phyloP scores from a whole-genome alignment of 805 yeast species.

The Myxozyma neglecta region DNA sequence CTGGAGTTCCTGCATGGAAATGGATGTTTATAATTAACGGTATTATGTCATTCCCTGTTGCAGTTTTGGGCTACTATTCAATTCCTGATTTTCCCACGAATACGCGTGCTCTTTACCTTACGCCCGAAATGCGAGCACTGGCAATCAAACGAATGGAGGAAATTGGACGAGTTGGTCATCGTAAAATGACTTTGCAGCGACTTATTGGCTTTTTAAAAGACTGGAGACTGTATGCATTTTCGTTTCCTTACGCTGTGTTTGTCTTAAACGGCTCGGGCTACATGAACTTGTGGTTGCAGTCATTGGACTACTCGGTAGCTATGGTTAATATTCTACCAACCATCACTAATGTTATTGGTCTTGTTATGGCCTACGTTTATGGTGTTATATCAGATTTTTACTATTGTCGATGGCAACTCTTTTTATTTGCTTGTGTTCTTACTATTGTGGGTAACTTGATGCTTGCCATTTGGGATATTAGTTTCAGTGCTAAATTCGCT shows the following conservation, averaged over 20 bases:
- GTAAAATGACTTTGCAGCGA: conserved; percentile 16
- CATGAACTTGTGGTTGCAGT: conserved; percentile 40
- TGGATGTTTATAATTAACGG: conserved; percentile 74
- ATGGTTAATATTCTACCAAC: conserved; percentile 41
- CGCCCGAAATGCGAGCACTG: conserved; percentile 1
- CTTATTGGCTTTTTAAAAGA: background rate
- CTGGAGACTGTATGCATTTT: conserved; percentile 9
- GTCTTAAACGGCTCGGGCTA: conserved; percentile 19
- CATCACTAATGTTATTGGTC: conserved; percentile 38
- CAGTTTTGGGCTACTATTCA: conserved; percentile 44
- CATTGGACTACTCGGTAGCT: conserved; percentile 28
- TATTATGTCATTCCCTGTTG: conserved; percentile 57
- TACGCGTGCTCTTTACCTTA: conserved; percentile 21
- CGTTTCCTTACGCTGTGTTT: background rate
- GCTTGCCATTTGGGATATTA: conserved; percentile 56
- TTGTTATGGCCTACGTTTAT: conserved; percentile 36
- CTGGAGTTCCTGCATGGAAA: conserved; percentile 65
- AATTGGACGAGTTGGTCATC: conserved; percentile 11
- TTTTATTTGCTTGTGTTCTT: conserved; percentile 45
- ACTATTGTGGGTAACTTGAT: conserved; percentile 52
- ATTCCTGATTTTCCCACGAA: conserved; percentile 55
- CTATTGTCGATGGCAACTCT: conserved; percentile 49
- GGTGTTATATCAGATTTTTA: conserved; percentile 38
- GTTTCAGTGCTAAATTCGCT: conserved; percentile 58
- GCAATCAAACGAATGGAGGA: conserved; percentile 20